Percentiles rank a stretch among this genome's conserved stretches.
phyloP scores from a whole-genome alignment of 768 basidiomycete species.

The Porpolomopsis calyptriformis region DNA sequence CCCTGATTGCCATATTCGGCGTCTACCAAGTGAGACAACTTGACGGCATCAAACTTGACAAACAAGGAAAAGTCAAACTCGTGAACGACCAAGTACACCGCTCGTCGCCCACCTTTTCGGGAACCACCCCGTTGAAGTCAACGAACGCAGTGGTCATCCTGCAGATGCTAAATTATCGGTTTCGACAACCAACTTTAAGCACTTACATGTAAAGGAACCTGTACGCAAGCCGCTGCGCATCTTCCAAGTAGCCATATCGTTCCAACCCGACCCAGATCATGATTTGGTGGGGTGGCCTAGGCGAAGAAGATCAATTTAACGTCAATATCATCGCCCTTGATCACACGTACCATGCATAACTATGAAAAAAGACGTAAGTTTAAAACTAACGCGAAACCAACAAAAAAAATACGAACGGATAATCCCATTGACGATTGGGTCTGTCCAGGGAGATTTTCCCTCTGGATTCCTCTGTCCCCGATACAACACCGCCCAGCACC shows the following conservation, averaged over 20 bases:
- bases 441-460: constrained; percentile 93
- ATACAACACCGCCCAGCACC: constrained; percentile 88
- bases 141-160: constrained; percentile 94
- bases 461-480: constrained; percentile 92
- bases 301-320: constrained; percentile 7
- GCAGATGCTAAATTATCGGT: constrained; percentile 2
- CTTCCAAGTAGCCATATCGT: constrained; percentile 89
- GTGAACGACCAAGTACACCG: neutral
- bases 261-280: constrained; percentile 98
- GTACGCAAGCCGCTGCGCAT: constrained; percentile 88
- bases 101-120: constrained; percentile 65
- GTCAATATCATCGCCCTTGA: neutral
- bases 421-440: constrained; percentile 98
- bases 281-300: constrained; percentile 93
- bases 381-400: constrained; percentile 7
- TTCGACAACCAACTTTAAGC: neutral
- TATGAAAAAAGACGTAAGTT: constrained; percentile 17
- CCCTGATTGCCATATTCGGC: constrained; percentile 97
- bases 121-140: constrained; percentile 96
- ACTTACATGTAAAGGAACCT: constrained; percentile 92
- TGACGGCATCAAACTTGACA: constrained; percentile 84
- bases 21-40: constrained; percentile 89
- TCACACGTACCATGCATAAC: constrained; percentile 56
- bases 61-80: too few species aligned
- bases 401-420: constrained; percentile 52